These are phyloP conservation scores for Vanderwaltozyma tropicalis DNA, from an alignment of 805 yeast genomes.

Conservation along the genomic window DNA sequence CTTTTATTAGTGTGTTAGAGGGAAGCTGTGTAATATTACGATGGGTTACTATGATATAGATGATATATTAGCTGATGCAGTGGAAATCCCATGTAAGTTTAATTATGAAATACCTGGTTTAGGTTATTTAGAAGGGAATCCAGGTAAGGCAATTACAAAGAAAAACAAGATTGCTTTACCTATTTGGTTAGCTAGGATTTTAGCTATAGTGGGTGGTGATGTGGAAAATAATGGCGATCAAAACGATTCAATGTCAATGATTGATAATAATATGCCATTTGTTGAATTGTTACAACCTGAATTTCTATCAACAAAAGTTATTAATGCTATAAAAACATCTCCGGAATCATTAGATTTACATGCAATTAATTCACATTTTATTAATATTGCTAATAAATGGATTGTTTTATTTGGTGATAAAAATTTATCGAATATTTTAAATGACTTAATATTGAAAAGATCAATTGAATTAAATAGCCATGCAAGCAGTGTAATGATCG, in stretches of 20 bases:
- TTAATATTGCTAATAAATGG: slow-evolving; percentile 69
- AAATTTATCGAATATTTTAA: slow-evolving; percentile 43
- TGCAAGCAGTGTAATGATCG: slow-evolving; percentile 31
- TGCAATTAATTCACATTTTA: slow-evolving; percentile 55
- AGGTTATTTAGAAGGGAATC: slow-evolving; percentile 78
- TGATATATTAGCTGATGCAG: slow-evolving; percentile 60
- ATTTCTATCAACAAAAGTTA: slow-evolving; percentile 49
- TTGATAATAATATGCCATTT: slow-evolving; percentile 35
- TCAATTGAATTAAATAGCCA: slow-evolving; percentile 63
- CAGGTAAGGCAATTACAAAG: slow-evolving; percentile 43
- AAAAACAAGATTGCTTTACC: slow-evolving; percentile 71
- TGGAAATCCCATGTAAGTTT: slow-evolving; percentile 71
- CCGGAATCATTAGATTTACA: slow-evolving; percentile 59
- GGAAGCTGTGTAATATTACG: neutral
- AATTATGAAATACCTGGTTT: slow-evolving; percentile 71
- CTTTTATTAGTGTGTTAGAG: neutral
- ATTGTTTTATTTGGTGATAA: slow-evolving; percentile 56
- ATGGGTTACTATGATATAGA: slow-evolving; percentile 63
- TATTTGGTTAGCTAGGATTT: slow-evolving; percentile 74
- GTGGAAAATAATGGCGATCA: slow-evolving; percentile 17
- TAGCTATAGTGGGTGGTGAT: slow-evolving; percentile 42
- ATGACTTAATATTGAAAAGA: slow-evolving; percentile 49
- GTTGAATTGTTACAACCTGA: slow-evolving; percentile 64
- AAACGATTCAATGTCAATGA: slow-evolving; percentile 23
- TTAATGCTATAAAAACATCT: slow-evolving; percentile 74